These are phyloP conservation scores for Calonectria multiphialidica DNA, from an alignment of 2,329 filamentous ascomycete genomes.

Conservation along the genomic window DNA sequence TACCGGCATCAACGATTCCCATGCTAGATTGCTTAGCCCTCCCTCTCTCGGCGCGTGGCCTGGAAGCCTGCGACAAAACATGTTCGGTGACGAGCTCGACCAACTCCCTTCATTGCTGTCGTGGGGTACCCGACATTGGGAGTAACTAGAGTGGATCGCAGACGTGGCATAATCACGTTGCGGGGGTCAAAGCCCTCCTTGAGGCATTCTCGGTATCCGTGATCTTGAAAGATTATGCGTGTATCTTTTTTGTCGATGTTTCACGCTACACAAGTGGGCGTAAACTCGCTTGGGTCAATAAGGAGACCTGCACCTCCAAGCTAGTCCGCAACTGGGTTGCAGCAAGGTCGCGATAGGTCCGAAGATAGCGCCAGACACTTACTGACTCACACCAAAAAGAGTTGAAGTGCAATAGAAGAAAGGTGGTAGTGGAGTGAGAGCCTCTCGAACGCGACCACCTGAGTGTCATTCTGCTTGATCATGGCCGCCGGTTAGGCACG, in stretches of 20 bases:
- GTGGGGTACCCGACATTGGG: conserved; percentile 89
- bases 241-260: conserved; percentile 11
- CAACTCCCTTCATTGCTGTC: conserved; percentile 92
- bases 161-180: conserved; percentile 85
- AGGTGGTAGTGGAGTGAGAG: conserved; percentile 38
- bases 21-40: conserved; percentile 87
- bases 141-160: conserved; percentile 91
- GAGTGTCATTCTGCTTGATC: too few relatives aligned
- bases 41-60: conserved; percentile 80
- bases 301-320: conserved; percentile 23
- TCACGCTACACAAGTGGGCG: conserved; percentile 26
- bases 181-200: conserved; percentile 87
- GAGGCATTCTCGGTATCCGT: conserved; percentile 85
- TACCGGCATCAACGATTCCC: conserved; percentile 80
- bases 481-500: too few relatives aligned
- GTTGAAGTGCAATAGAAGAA: conserved; percentile 20
- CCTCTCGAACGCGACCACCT: conserved; percentile 30
- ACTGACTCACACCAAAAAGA: conserved; percentile 7
- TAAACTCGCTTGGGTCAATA: conserved; percentile 29
- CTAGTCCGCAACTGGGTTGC: not conserved
- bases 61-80: conserved; percentile 81
- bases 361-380: not conserved
- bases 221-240: conserved; percentile 55
- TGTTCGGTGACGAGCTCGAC: conserved; percentile 86
- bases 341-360: not conserved